These are phyloP conservation scores for Rhododendron williamsianum DNA, from an alignment of 148 eudicot genomes.

Conservation along the genomic window DNA sequence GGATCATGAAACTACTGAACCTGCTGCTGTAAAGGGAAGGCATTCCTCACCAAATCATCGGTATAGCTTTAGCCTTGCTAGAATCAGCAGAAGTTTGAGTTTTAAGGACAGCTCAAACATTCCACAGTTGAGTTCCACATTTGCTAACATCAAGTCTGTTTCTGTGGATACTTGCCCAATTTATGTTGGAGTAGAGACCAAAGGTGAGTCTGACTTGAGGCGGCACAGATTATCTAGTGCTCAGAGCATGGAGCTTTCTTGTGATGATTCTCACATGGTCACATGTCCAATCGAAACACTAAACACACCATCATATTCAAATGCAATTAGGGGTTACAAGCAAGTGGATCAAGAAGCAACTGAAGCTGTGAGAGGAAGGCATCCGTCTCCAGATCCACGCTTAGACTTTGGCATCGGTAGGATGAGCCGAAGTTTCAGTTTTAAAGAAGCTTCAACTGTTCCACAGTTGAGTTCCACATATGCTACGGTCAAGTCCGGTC, in stretches of 20 bases:
- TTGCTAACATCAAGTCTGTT: conserved; percentile 38
- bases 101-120: conserved; percentile 48
- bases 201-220: conserved; percentile 33
- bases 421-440: conserved; percentile 67
- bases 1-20: conserved; percentile 15
- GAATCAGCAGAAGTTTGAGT: conserved; percentile 64
- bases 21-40: conserved; percentile 23
- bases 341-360: conserved; percentile 14
- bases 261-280: background rate
- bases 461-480: conserved; percentile 33
- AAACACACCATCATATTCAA: conserved; percentile 5
- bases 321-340: conserved; percentile 10
- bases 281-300: conserved; percentile 8
- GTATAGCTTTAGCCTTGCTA: conserved; percentile 46
- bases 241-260: conserved; percentile 29
- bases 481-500: conserved; percentile 47
- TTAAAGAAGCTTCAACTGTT: conserved; percentile 44
- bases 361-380: conserved; percentile 26
- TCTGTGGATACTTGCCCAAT: conserved; percentile 44
- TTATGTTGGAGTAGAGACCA: conserved; percentile 27
- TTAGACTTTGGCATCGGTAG: conserved; percentile 49
- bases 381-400: conserved; percentile 40
- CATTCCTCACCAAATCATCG: conserved; percentile 40
- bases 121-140: conserved; percentile 30
- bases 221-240: conserved; percentile 22